Evolutionary conservation across 495 filamentous ascomycete species (phyloP).

Genomic region (Aspergillus sclerotiicarbonarius): DNA sequence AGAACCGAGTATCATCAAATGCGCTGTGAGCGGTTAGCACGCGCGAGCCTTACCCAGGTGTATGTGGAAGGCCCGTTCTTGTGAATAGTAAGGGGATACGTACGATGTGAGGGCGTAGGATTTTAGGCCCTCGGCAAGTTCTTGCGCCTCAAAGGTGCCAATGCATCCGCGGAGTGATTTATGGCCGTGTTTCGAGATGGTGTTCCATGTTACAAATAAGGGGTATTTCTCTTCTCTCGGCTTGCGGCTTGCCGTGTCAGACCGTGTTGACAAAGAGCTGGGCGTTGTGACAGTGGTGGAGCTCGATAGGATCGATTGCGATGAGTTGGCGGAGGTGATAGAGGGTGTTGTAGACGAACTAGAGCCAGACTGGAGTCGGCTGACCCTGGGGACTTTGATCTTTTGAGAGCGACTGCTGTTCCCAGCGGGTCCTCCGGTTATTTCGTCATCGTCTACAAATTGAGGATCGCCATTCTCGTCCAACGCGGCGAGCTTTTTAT

Average conservation of each 20-base stretch:
- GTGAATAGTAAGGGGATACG: slow-evolving; percentile 27
- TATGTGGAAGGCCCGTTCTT: not conserved
- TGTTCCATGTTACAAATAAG: slow-evolving; percentile 97
- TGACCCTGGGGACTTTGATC: slow-evolving; percentile 34
- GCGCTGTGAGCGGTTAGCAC: slow-evolving; percentile 51
- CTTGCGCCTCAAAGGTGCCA: slow-evolving; percentile 85
- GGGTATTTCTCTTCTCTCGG: slow-evolving; percentile 48
- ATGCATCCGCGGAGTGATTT: slow-evolving; percentile 89
- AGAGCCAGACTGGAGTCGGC: slow-evolving; percentile 42
- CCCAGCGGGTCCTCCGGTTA: slow-evolving; percentile 15
- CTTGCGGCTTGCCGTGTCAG: slow-evolving; percentile 14
- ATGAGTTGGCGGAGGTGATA: slow-evolving; percentile 42
- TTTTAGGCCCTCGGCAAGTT: slow-evolving; percentile 67
- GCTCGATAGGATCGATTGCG: slow-evolving; percentile 36
- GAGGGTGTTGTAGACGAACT: slow-evolving; percentile 48
- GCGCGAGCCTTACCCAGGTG: not conserved
- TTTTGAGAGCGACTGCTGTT: slow-evolving; percentile 13
- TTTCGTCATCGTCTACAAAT: slow-evolving; percentile 27
- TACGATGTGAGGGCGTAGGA: slow-evolving; percentile 84
- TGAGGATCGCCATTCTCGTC: slow-evolving; percentile 25
- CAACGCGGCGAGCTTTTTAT: slow-evolving; percentile 37
- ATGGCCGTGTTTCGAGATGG: slow-evolving; percentile 55
- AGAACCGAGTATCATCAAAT: slow-evolving; percentile 83
- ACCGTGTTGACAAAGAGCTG: slow-evolving; percentile 39
- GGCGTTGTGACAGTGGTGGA: slow-evolving; percentile 48